A percentile compares a stretch with the other conserved stretches of the same genome.
These are phyloP conservation scores for Lyophyllum atratum DNA, from an alignment of 768 basidiomycete species.

Conservation along the genomic window DNA sequence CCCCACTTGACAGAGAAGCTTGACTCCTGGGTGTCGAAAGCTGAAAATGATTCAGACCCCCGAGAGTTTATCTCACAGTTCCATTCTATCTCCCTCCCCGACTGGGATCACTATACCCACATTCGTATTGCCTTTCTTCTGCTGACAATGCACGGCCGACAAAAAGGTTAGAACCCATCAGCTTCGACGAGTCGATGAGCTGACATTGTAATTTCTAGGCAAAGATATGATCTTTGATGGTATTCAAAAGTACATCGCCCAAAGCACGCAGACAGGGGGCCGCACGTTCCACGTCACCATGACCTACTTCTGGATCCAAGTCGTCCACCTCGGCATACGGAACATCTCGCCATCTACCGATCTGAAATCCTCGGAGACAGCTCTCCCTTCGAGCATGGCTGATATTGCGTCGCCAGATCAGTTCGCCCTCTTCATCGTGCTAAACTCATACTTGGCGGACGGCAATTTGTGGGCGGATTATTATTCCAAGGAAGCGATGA, in stretches of 20 bases:
- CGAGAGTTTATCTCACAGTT: conserved; percentile 39
- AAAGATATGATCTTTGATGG: conserved; percentile 47
- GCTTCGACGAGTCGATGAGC: background rate
- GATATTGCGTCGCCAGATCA: conserved; percentile 22
- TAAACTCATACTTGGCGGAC: conserved; percentile 43
- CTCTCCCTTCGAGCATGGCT: conserved; percentile 4
- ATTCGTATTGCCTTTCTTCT: conserved; percentile 45
- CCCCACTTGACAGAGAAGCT: conserved; percentile 33
- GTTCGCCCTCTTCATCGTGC: conserved; percentile 38
- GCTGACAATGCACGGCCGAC: conserved; percentile 40
- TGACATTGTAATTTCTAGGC: conserved; percentile 25
- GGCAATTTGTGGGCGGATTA: conserved; percentile 44
- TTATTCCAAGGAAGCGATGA: conserved; percentile 45
- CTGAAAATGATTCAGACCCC: conserved; percentile 27
- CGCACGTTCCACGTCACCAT: conserved; percentile 46
- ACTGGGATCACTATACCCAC: conserved; percentile 53
- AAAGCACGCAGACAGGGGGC: conserved; percentile 35
- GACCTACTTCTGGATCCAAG: conserved; percentile 55
- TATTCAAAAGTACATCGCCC: conserved; percentile 38
- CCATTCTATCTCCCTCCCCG: conserved; percentile 30
- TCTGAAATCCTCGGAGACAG: background rate
- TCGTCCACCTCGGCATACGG: conserved; percentile 47
- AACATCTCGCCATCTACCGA: conserved; percentile 28
- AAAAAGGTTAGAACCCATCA: conserved; percentile 33
- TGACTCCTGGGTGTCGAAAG: conserved; percentile 36